phyloP scores from a whole-genome alignment of 345 rosid species.

The Lepidium africanum region DNA sequence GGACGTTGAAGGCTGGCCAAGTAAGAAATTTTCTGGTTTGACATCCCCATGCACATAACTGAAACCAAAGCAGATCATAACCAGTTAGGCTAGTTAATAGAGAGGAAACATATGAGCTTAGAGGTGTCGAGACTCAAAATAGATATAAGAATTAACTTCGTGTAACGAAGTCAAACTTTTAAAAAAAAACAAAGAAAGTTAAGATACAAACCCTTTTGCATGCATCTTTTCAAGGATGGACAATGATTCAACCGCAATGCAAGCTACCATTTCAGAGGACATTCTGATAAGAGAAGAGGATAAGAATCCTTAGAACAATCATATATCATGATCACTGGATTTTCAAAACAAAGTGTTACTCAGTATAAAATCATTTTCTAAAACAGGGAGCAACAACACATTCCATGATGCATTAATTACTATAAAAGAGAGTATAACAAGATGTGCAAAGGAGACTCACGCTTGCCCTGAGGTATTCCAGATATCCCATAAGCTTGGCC shows the following conservation, averaged over 20 bases:
- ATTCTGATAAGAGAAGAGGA: conserved; percentile 43
- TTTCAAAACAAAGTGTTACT: neutral
- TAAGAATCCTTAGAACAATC: conserved; percentile 3
- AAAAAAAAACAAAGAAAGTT: neutral
- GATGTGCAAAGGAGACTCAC: conserved; percentile 46
- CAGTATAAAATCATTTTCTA: neutral
- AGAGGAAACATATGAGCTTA: conserved; percentile 1
- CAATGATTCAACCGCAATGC: conserved; percentile 88
- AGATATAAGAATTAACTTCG: neutral
- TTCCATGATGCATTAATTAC: neutral
- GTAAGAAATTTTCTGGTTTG: conserved; percentile 91
- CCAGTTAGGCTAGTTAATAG: conserved; percentile 8
- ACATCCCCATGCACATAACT: conserved; percentile 98
- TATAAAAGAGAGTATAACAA: neutral
- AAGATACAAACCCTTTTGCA: conserved; percentile 65
- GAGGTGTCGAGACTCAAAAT: neutral
- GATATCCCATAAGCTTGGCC: conserved; percentile 98
- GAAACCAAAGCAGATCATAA: conserved; percentile 15
- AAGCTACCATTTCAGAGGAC: conserved; percentile 95
- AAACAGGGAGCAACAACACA: neutral
- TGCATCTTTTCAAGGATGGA: conserved; percentile 95
- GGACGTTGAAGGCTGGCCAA: conserved; percentile 84
- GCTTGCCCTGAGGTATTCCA: conserved; percentile 93
- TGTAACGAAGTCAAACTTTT: neutral
- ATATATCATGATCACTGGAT: neutral